Conservation (phyloP, 2,329 filamentous ascomycete genomes). For the Fusarium illudens region DNA sequence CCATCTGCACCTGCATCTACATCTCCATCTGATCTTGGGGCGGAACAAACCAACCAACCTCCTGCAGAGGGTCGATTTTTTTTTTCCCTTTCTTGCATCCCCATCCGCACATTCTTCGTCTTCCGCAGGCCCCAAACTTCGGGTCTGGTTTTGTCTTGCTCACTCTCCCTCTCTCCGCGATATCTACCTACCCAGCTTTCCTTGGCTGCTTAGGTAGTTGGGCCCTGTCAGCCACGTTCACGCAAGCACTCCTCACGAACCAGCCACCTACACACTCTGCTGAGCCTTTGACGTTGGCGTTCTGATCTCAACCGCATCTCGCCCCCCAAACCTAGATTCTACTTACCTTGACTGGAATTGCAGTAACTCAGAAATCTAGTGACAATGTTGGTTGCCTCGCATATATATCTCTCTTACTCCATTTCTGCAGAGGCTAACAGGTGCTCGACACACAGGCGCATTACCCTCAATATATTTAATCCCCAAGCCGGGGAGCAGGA, state of each 20-base stretch:
- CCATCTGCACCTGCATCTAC: constrained; percentile 18
- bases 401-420: constrained; percentile 10
- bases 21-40: constrained; percentile 26
- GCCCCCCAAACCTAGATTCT: not conserved
- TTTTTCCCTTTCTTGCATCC: not conserved
- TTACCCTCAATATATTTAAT: constrained; percentile 85
- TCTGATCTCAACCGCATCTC: constrained; percentile 2
- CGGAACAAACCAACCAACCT: constrained; percentile 21
- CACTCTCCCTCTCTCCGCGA: not conserved
- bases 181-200: constrained; percentile 11
- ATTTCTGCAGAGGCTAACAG: constrained; percentile 29
- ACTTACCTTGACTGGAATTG: not conserved
- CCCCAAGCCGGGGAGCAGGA: constrained; percentile 72
- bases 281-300: constrained; percentile 2
- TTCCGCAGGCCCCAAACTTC: not conserved
- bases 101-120: not conserved
- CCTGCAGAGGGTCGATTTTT: constrained; percentile 8
- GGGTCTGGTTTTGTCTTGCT: not conserved
- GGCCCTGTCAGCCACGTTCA: constrained; percentile 12
- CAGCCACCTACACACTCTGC: constrained; percentile 30
- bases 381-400: constrained; percentile 33
- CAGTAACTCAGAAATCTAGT: not conserved
- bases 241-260: constrained; percentile 13
- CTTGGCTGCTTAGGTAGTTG: constrained; percentile 2
- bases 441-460: constrained; percentile 67